Base-by-base conservation (phyloP, 495 filamentous ascomycete species). In the Bryoglossum gracile region DNA sequence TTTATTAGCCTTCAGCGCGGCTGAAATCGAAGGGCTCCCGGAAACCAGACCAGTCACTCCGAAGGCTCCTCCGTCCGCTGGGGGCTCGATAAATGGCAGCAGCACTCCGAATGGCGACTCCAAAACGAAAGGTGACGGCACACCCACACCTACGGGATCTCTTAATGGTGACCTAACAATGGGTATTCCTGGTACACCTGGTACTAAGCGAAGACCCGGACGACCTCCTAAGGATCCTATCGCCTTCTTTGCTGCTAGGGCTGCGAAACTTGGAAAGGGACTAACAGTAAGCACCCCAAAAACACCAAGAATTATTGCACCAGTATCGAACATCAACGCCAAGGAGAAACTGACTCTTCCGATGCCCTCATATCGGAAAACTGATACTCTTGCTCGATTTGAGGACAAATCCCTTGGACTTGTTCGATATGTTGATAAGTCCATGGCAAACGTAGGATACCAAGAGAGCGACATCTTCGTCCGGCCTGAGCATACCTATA, bases 401-500 rank as follows among this genome's bases (percentile, higher is more conserved):
- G 75, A 79, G 57, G 75, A 72, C 50, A 77, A 77, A 54, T 66
- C 63, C 2, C 70, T 74, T 49, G 74, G 73, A 9, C 71, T 75
- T 38, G 73, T 74, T 9, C 64, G 73, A 54, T 77, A 77, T 56
- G 88, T 96, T 39, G 89, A 95, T 62, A 86, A 86, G 49, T 82
- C 86, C 2, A 92, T 98, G 89, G 86, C 88, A 50, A 89, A 83
- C 57, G 82, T 95, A 18, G 92, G 92, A 28, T 98, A 95, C 58
- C 94, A 97, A 61, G 86, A 94, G 67, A 94, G 82, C 54, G 90
- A 96, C 60, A 72, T 89, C 35, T 95, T 86, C 57, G 73, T 86
- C 22, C 80, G 86, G 4, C 86, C 88, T 8, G 80, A 87, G 48
- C 75, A 77, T 44, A 83, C 74, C 46, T 70, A 95, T 28, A 83